Percentiles rank a stretch among this genome's conserved stretches.
phyloP scores from a whole-genome alignment of 495 filamentous ascomycete species.

The Bryoglossum gracile region DNA sequence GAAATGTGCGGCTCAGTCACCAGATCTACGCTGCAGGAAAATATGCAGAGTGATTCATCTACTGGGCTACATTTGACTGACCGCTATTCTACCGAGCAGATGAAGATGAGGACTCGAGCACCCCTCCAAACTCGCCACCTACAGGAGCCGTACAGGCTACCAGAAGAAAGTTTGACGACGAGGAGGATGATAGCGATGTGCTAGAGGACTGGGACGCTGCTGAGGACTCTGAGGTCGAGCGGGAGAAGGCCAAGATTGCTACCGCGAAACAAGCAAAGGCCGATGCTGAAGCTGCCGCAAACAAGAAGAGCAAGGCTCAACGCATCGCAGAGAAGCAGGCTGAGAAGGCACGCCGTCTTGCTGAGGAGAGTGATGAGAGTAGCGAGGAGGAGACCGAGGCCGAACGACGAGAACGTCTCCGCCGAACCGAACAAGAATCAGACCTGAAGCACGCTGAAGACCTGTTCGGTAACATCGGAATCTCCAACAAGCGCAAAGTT shows the following conservation, averaged over 20 bases:
- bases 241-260: conserved; percentile 84
- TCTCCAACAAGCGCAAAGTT: conserved; percentile 57
- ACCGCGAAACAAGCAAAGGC: conserved; percentile 83
- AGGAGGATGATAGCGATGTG: conserved; percentile 71
- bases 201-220: conserved; percentile 96
- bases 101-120: conserved; percentile 60
- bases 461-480: conserved; percentile 74
- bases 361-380: conserved; percentile 47
- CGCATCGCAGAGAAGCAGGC: conserved; percentile 73
- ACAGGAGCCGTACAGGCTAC: conserved; percentile 46
- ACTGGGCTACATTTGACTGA: conserved; percentile 28
- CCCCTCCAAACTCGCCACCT: conserved; percentile 54
- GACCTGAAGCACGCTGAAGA: conserved; percentile 90
- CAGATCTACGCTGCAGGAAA: conserved; percentile 21
- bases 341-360: conserved; percentile 40
- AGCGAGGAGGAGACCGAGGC: conserved; percentile 63
- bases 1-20: conserved; percentile 5
- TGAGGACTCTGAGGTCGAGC: conserved; percentile 94
- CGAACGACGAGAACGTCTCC: conserved; percentile 61
- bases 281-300: conserved; percentile 82
- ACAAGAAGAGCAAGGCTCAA: conserved; percentile 84
- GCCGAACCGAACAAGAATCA: conserved; percentile 72
- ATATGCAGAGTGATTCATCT: conserved; percentile 14
- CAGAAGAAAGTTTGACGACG: conserved; percentile 81
- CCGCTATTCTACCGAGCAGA: conserved; percentile 41